Evolutionary conservation across 768 basidiomycete species (phyloP).

Genomic region (Tulasnella sp.): DNA sequence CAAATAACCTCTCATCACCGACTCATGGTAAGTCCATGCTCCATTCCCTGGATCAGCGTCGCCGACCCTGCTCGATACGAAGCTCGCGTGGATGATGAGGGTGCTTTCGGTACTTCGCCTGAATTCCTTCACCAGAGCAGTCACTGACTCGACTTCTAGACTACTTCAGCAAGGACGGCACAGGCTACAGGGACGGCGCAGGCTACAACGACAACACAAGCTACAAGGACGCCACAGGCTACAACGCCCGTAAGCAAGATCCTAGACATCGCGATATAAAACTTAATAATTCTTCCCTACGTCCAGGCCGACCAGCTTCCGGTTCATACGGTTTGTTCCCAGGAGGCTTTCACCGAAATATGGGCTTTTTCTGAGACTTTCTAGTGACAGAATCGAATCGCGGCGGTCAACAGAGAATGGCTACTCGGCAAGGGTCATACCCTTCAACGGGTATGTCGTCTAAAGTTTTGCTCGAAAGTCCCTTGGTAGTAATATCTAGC

Average conservation of each 20-base stretch:
- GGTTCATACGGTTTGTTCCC: not conserved
- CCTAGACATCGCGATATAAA: no score
- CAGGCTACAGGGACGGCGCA: not conserved
- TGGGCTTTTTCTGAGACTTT: not conserved
- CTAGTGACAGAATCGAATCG: not conserved
- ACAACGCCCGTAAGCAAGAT: not conserved
- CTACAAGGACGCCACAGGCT: not conserved
- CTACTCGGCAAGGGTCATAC: not conserved
- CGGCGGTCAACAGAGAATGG: no score
- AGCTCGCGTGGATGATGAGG: not conserved
- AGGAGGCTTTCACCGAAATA: not conserved
- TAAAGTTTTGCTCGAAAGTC: not conserved
- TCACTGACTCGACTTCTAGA: not conserved
- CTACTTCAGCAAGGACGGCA: not conserved
- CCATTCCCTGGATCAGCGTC: no score
- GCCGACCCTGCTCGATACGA: no score
- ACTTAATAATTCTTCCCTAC: not conserved
- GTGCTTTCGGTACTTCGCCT: not conserved
- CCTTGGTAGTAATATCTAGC: not conserved
- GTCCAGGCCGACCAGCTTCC: not conserved
- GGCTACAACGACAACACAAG: no score
- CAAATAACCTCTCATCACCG: no score
- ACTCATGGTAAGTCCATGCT: no score
- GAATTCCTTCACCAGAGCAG: not conserved
- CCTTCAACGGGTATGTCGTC: not conserved